Evolutionary conservation across 176 grass and related monocot genomes (phyloP).

Genomic region (Oryza meyeriana): DNA sequence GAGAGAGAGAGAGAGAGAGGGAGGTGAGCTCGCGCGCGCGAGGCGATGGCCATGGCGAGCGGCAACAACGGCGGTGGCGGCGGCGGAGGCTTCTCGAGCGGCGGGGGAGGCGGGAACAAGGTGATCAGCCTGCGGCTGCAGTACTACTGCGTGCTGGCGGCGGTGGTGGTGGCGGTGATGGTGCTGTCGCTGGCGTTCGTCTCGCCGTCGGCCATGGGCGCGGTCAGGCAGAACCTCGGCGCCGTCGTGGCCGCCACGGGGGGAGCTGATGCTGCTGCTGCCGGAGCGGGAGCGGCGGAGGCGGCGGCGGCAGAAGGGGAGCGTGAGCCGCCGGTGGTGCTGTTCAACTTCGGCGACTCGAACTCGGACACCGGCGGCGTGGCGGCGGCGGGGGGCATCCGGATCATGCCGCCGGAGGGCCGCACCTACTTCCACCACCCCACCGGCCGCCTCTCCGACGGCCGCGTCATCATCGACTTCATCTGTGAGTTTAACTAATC

Average conservation of each 20-base stretch:
- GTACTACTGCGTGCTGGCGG: constrained; percentile 56
- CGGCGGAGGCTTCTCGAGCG: not conserved
- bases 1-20: not conserved
- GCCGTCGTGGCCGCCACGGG: not conserved
- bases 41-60: constrained; percentile 38
- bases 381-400: constrained; percentile 56
- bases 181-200: constrained; percentile 45
- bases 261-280: not conserved
- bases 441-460: constrained; percentile 80
- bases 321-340: constrained; percentile 27
- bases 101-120: constrained; percentile 6
- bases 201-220: constrained; percentile 40
- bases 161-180: constrained; percentile 33
- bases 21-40: too few relatives aligned
- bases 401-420: constrained; percentile 55
- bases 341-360: constrained; percentile 97
- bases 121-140: constrained; percentile 48
- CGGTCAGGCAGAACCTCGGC: constrained; percentile 45
- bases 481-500: constrained; percentile 60
- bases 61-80: constrained; percentile 17
- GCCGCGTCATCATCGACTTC: constrained; percentile 91
- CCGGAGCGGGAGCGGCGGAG: not conserved
- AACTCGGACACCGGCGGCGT: constrained; percentile 90
- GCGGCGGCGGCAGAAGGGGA: not conserved
- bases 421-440: constrained; percentile 61